phyloP scores from a whole-genome alignment of 2,329 filamentous ascomycete genomes.

The Penicillium corylophilum region DNA sequence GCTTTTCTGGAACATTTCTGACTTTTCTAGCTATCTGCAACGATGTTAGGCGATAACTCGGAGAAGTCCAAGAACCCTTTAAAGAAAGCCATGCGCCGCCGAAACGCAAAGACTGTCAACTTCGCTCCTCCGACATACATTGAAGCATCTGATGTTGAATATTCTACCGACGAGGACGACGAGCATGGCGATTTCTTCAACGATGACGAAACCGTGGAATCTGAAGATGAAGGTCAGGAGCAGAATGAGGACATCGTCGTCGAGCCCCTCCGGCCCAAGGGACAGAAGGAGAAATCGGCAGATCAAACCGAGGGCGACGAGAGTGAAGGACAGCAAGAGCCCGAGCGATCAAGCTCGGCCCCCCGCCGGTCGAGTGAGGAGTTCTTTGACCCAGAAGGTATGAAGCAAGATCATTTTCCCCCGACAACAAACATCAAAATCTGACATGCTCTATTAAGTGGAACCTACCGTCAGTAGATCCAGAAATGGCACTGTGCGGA shows the following conservation, averaged over 20 bases:
- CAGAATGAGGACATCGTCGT: slow-evolving; percentile 43
- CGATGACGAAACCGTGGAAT: slow-evolving; percentile 49
- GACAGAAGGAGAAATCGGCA: slow-evolving; percentile 35
- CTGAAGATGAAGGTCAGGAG: slow-evolving; percentile 34
- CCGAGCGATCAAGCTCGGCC: slow-evolving; percentile 36
- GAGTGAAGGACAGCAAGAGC: slow-evolving; percentile 23
- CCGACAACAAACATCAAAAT: not conserved
- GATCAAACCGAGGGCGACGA: slow-evolving; percentile 24
- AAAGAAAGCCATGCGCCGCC: slow-evolving; percentile 77
- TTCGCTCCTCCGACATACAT: slow-evolving; percentile 84
- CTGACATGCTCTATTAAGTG: slow-evolving; percentile 19
- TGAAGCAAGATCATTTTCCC: slow-evolving; percentile 5
- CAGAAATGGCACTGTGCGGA: slow-evolving; percentile 81
- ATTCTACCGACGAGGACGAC: slow-evolving; percentile 74
- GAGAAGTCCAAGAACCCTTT: slow-evolving; percentile 81
- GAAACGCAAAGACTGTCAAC: slow-evolving; percentile 81
- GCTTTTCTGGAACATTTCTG: slow-evolving; percentile 9
- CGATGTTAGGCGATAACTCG: slow-evolving; percentile 69
- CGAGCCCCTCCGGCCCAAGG: slow-evolving; percentile 46
- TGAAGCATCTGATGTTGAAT: slow-evolving; percentile 83
- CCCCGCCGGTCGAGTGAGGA: slow-evolving; percentile 63
- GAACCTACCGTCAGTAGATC: slow-evolving; percentile 53
- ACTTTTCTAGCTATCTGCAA: slow-evolving; percentile 60
- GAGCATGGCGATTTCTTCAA: slow-evolving; percentile 49
- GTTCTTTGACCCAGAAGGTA: slow-evolving; percentile 53